These are phyloP conservation scores for Phytophthora fragariae DNA, from an alignment of 352 stramenopile genomes.

Conservation along the genomic window DNA sequence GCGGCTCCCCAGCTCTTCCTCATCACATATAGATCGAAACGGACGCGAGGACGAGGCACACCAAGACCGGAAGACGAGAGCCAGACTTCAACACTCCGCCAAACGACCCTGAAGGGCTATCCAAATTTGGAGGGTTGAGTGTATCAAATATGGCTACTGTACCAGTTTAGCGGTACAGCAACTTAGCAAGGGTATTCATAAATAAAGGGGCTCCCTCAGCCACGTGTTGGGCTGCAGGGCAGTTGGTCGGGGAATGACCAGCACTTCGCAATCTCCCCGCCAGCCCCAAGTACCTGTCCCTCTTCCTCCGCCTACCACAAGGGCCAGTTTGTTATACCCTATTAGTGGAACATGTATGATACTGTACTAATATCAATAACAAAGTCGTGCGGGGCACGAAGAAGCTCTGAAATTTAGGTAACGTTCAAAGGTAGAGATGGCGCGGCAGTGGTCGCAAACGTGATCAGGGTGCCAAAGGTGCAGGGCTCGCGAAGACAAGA, in stretches of 20 bases:
- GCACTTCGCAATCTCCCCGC: neutral
- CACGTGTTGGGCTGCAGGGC: neutral
- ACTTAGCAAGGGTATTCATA: neutral
- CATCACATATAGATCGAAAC: neutral
- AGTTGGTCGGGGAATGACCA: neutral
- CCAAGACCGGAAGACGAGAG: neutral
- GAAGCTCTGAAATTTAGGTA: too few relatives aligned
- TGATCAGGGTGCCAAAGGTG: too few relatives aligned
- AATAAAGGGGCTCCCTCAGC: neutral
- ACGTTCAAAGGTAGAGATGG: too few relatives aligned
- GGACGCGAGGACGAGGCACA: neutral
- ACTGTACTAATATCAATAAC: too few relatives aligned
- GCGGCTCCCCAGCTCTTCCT: neutral
- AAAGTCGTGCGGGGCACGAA: too few relatives aligned
- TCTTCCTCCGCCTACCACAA: neutral
- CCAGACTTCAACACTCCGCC: neutral
- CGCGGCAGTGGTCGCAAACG: too few relatives aligned
- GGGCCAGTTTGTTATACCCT: neutral
- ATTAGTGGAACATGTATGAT: too few relatives aligned
- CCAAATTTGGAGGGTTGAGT: neutral
- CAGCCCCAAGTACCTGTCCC: neutral
- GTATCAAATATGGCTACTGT: neutral
- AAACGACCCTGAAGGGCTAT: slow-evolving; percentile 1
- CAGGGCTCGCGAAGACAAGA: too few relatives aligned
- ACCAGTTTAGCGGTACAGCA: neutral